Percentiles rank a stretch among this genome's conserved stretches.
These are phyloP conservation scores for Cladosporium sp. DNA, from an alignment of 2,329 filamentous ascomycete species.

Conservation along the genomic window DNA sequence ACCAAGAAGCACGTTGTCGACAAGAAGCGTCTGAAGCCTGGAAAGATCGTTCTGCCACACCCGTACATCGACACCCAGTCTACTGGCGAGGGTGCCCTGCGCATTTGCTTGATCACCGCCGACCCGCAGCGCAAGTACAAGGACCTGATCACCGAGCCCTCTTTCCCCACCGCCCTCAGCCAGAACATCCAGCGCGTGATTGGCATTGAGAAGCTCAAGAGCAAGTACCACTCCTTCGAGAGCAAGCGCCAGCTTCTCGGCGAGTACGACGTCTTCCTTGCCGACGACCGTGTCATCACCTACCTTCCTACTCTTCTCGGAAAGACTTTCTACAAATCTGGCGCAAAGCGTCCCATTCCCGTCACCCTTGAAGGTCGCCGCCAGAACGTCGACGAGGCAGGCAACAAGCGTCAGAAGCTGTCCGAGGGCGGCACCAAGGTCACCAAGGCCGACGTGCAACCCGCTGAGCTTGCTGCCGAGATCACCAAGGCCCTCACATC, in stretches of 20 bases:
- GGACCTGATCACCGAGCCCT: slow-evolving; percentile 71
- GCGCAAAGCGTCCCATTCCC: slow-evolving; percentile 80
- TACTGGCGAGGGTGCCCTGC: slow-evolving; percentile 37
- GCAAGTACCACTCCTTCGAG: slow-evolving; percentile 87
- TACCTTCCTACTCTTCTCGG: slow-evolving; percentile 73
- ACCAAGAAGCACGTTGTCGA: slow-evolving; percentile 67
- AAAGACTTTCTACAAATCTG: slow-evolving; percentile 87
- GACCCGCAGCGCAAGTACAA: slow-evolving; percentile 84
- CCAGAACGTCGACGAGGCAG: slow-evolving; percentile 47
- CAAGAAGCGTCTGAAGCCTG: slow-evolving; percentile 74
- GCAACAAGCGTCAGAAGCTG: slow-evolving; percentile 43
- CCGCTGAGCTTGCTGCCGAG: slow-evolving; percentile 70
- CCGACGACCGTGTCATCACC: slow-evolving; percentile 76
- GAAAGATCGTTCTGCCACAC: slow-evolving; percentile 59
- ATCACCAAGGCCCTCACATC: slow-evolving; percentile 71
- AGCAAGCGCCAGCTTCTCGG: slow-evolving; percentile 73
- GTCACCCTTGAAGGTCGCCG: slow-evolving; percentile 62
- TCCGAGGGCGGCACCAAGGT: slow-evolving; percentile 35
- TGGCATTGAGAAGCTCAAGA: slow-evolving; percentile 78
- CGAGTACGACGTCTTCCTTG: slow-evolving; percentile 91
- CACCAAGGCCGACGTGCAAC: slow-evolving; percentile 48
- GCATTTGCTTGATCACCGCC: slow-evolving; percentile 82
- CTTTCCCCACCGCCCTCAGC: slow-evolving; percentile 48
- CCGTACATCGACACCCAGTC: slow-evolving; percentile 62
- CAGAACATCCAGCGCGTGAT: slow-evolving; percentile 59